Conservation (phyloP, 2,329 filamentous ascomycete genomes). For the Paracorniculantispora psalliotae region DNA sequence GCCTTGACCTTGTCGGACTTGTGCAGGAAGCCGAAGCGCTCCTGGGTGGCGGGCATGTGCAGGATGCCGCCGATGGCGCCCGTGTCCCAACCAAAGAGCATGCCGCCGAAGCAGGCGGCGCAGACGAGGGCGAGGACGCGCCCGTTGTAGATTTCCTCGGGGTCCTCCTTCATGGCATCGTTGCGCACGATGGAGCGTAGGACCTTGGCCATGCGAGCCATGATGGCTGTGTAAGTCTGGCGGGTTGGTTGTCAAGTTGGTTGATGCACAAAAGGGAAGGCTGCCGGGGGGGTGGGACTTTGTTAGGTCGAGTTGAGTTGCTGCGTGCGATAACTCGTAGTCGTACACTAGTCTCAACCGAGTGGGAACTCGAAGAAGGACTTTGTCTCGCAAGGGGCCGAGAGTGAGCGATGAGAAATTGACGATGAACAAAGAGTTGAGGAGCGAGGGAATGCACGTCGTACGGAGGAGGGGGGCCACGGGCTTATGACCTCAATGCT, state of each 20-base stretch:
- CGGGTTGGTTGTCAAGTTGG: neutral
- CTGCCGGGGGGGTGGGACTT: neutral
- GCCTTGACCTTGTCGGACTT: constrained; percentile 31
- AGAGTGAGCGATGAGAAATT: neutral
- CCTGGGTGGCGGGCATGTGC: constrained; percentile 53
- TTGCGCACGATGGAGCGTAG: constrained; percentile 58
- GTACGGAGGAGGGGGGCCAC: neutral
- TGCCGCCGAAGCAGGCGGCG: constrained; percentile 63
- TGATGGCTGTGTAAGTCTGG: constrained; percentile 20
- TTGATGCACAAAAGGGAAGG: neutral
- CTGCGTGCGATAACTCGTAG: neutral
- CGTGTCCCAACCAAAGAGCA: constrained; percentile 48
- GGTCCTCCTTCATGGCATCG: constrained; percentile 65
- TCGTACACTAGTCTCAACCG: neutral
- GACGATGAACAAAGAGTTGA: neutral
- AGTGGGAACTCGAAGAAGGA: neutral
- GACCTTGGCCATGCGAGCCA: constrained; percentile 38
- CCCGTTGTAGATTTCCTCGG: constrained; percentile 65
- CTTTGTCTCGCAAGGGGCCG: neutral
- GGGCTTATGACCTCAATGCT: neutral
- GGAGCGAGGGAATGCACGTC: neutral
- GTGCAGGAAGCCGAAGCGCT: constrained; percentile 33
- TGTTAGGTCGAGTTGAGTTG: too few species aligned
- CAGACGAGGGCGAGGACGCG: constrained; percentile 59
- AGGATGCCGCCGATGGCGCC: constrained; percentile 65